These are phyloP conservation scores for Allium fistulosum DNA, from an alignment of 106 monocot species.

Conservation along the genomic window DNA sequence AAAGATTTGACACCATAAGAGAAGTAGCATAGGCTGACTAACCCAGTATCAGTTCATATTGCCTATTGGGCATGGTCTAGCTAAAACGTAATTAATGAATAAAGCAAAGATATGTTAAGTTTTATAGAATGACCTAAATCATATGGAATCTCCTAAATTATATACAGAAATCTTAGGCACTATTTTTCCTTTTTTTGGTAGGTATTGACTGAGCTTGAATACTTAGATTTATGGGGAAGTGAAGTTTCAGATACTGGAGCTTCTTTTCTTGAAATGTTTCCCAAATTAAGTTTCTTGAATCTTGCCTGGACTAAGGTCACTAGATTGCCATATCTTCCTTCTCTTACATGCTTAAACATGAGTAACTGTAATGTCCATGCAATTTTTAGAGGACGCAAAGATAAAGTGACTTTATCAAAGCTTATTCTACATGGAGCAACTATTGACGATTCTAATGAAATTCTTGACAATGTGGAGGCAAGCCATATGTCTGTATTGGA, in stretches of 20 bases:
- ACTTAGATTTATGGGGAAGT: slow-evolving; percentile 89
- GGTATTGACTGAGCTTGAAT: slow-evolving; percentile 61
- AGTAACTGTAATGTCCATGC: slow-evolving; percentile 67
- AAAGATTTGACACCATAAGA: too few relatives aligned
- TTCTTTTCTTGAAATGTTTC: slow-evolving; percentile 36
- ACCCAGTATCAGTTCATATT: too few relatives aligned
- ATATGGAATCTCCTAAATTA: too few relatives aligned
- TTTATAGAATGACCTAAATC: too few relatives aligned
- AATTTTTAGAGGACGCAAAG: slow-evolving; percentile 25
- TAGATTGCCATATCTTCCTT: slow-evolving; percentile 48
- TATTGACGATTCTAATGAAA: slow-evolving; percentile 36
- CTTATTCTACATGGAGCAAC: slow-evolving; percentile 45
- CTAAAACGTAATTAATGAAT: too few relatives aligned
- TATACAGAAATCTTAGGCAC: too few relatives aligned
- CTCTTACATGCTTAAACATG: slow-evolving; percentile 60
- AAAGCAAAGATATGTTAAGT: too few relatives aligned
- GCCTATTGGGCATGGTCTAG: too few relatives aligned
- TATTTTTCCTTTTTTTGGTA: slow-evolving; percentile 10
- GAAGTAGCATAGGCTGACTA: too few relatives aligned
- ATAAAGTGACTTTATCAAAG: slow-evolving; percentile 33
- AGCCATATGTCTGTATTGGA: slow-evolving; percentile 51
- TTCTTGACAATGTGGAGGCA: slow-evolving; percentile 31
- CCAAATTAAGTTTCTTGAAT: slow-evolving; percentile 56
- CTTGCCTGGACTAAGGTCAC: slow-evolving; percentile 86
- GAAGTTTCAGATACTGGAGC: slow-evolving; percentile 59